Conservation (phyloP, 345 rosid genomes). For the Populus davidiana region DNA sequence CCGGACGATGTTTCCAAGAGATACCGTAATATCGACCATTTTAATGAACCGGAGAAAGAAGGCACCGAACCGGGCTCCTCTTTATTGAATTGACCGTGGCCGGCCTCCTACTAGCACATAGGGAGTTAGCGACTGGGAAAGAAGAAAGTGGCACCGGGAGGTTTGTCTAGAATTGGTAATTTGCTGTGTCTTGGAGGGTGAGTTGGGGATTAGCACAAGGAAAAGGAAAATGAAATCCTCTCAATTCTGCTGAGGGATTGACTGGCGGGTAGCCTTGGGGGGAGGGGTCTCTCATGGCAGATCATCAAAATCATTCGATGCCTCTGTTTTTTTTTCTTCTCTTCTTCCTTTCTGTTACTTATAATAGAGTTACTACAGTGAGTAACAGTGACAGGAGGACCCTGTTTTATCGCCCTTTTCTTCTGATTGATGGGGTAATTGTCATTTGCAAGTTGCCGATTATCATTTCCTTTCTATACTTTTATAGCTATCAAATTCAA, state of each 20-base stretch:
- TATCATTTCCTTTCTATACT: not conserved
- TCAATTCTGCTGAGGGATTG: slow-evolving; percentile 30
- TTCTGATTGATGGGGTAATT: slow-evolving; percentile 8
- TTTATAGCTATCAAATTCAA: not conserved
- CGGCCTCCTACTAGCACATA: not conserved
- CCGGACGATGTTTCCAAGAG: slow-evolving; percentile 42
- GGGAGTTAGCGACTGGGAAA: not conserved
- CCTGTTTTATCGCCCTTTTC: slow-evolving; percentile 1
- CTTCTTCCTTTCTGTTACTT: not conserved
- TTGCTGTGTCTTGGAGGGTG: slow-evolving; percentile 6
- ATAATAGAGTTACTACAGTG: not conserved
- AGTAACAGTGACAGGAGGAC: slow-evolving; percentile 13
- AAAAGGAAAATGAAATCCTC: not conserved
- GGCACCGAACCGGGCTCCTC: slow-evolving; percentile 81
- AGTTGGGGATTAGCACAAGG: slow-evolving; percentile 6
- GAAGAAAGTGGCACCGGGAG: not conserved
- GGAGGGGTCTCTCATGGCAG: not conserved
- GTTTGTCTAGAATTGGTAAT: not conserved
- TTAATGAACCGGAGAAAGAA: slow-evolving; percentile 70
- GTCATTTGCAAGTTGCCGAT: not conserved
- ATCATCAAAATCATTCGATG: slow-evolving; percentile 13
- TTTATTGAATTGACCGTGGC: slow-evolving; percentile 40
- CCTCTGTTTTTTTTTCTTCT: not conserved
- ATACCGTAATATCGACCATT: slow-evolving; percentile 41
- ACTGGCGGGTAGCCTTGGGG: not conserved